Conservation (phyloP, 1,139 yeast species). For the Cylindricascospora bacillispora region DNA sequence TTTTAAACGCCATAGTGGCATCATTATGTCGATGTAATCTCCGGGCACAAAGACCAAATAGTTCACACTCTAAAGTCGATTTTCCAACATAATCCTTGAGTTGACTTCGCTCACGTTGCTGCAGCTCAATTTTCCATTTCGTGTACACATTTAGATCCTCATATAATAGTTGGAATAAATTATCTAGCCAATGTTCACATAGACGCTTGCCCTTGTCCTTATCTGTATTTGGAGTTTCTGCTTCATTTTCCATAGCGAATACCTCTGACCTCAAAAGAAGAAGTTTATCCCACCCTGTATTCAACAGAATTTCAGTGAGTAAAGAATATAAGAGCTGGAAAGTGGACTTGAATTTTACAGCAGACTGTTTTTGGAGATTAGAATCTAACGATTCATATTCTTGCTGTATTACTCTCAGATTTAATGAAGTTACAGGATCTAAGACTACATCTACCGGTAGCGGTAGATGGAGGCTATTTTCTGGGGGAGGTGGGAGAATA, state of each 20-base stretch:
- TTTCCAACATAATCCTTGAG: conserved; percentile 68
- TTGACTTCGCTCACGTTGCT: conserved; percentile 72
- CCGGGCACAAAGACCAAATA: conserved; percentile 73
- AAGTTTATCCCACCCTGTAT: conserved; percentile 84
- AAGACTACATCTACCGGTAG: conserved; percentile 68
- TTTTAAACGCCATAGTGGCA: conserved; percentile 69
- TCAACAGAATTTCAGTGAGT: conserved; percentile 60
- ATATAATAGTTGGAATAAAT: conserved; percentile 77
- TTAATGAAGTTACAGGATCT: conserved; percentile 42
- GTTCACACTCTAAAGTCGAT: conserved; percentile 86
- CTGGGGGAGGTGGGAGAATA: conserved; percentile 26
- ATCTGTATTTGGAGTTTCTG: conserved; percentile 20
- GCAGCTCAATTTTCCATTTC: conserved; percentile 87
- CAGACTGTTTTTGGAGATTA: conserved; percentile 62
- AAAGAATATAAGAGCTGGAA: conserved; percentile 76
- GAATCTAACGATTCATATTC: conserved; percentile 52
- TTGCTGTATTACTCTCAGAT: conserved; percentile 41
- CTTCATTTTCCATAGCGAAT: conserved; percentile 93
- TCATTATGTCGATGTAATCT: conserved; percentile 75
- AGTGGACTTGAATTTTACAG: conserved; percentile 73
- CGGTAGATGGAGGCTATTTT: conserved; percentile 49
- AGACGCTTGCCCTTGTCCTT: conserved; percentile 55
- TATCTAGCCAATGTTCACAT: conserved; percentile 95
- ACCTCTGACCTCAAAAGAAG: conserved; percentile 75
- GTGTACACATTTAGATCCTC: conserved; percentile 86